Percentiles rank a stretch among this genome's conserved stretches.
Conservation (phyloP, 2,329 filamentous ascomycete genomes). For the Pseudodiploospora longispora region DNA sequence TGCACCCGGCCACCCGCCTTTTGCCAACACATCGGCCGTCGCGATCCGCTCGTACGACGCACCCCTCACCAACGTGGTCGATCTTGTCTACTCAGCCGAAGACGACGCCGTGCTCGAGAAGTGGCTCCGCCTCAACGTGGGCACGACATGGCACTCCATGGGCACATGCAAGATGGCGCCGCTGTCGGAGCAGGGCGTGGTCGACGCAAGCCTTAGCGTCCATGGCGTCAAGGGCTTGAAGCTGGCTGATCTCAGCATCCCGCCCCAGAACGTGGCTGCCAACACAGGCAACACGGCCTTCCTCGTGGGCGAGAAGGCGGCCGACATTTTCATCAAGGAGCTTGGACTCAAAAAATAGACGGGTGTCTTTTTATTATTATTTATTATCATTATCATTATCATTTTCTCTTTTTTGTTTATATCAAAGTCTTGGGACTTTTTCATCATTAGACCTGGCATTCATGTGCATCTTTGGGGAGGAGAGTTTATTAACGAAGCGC, state of each 20-base stretch:
- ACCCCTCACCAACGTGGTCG: conserved; percentile 16
- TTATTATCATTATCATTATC: too few species aligned
- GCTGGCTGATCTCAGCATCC: conserved; percentile 27
- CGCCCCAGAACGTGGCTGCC: conserved; percentile 28
- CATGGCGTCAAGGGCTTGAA: conserved; percentile 32
- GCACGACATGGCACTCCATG: conserved; percentile 33
- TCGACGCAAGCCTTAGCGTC: conserved; percentile 31
- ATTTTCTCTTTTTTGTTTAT: too few species aligned
- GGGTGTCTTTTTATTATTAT: too few species aligned
- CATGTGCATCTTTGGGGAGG: too few species aligned
- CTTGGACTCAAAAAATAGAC: conserved; percentile 8
- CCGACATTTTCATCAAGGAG: conserved; percentile 23
- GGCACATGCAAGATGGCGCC: conserved; percentile 36
- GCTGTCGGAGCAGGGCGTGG: conserved; percentile 28
- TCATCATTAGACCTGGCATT: too few species aligned
- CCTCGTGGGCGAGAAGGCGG: conserved; percentile 34
- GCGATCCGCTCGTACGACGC: conserved; percentile 18
- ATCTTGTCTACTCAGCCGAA: conserved; percentile 38
- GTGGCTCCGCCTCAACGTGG: conserved; percentile 27
- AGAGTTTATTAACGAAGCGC: too few species aligned
- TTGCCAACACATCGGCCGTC: conserved; percentile 29
- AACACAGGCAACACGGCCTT: conserved; percentile 38
- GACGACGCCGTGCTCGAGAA: conserved; percentile 38
- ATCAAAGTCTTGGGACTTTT: too few species aligned
- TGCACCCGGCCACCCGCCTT: conserved; percentile 31